These are phyloP conservation scores for Colletotrichum destructivum DNA, from an alignment of 2,329 filamentous ascomycete genomes.

Conservation along the genomic window DNA sequence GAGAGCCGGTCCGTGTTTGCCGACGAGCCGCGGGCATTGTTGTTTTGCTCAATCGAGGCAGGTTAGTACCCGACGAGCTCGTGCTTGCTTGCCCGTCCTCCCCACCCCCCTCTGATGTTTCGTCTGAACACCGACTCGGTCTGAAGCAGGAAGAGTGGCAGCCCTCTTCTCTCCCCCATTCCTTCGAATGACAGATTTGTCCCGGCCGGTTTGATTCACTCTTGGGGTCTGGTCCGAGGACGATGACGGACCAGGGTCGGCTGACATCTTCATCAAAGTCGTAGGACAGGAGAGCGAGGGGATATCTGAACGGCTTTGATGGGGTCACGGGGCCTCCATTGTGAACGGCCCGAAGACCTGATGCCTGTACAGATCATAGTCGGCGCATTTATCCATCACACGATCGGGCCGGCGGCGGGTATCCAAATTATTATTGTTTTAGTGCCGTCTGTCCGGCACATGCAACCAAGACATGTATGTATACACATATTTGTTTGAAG, in stretches of 20 bases:
- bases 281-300: background rate
- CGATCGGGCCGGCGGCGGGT: background rate
- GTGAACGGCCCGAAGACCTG: background rate
- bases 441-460: background rate
- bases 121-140: conserved; percentile 8
- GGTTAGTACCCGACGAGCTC: background rate
- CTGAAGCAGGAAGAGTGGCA: conserved; percentile 3
- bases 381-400: background rate
- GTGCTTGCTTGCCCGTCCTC: background rate
- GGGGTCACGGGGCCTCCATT: background rate
- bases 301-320: background rate
- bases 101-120: background rate
- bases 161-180: background rate
- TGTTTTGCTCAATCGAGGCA: too few species aligned
- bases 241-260: background rate
- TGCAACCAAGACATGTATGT: background rate
- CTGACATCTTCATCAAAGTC: background rate
- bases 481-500: background rate
- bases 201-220: background rate
- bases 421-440: background rate
- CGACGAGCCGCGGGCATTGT: background rate
- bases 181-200: conserved; percentile 1
- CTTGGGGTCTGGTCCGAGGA: background rate
- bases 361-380: background rate
- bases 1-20: background rate